Base-by-base conservation (phyloP, 2,329 filamentous ascomycete species). In the Colletotrichum sp. region DNA sequence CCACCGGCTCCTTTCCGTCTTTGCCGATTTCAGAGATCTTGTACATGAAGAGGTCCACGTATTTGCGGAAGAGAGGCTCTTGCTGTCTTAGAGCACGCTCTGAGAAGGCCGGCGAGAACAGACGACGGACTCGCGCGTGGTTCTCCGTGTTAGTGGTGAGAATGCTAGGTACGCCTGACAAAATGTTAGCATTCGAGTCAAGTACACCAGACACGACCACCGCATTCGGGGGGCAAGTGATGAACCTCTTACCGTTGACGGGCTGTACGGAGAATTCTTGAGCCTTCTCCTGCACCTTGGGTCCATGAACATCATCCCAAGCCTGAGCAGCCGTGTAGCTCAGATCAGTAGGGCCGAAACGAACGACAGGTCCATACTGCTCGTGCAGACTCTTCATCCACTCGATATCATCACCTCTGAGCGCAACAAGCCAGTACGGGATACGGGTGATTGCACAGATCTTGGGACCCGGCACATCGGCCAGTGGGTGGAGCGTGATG, bases 31-130 rank as follows among this genome's bases (percentile, higher is more conserved):
- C 83, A n/a, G 79, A 79, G 48, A 88, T 77, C 60, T 83, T 84
- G 22, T 79, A 73, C 57, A 85, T 81, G 64, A 88, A 82, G 26
- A 85, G 76, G 55, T 85, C 80, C 30, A 83, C 82, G 75, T 87
- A 86, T 3, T 79, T 81, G 68, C 82, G 80, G 75, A 88, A 79
- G 12, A 80, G 66, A 10, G 76, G 75, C 55, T 80, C 78, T 34
- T 80, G 79, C 16, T 73, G 67, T 12, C 77, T 76, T 55, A 80
- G 18, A 6, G 75, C 76, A 7, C 79, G 66, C 15, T 79, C 79
- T 6, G 78, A 79, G 67, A 80, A 80, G 5, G 79, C 79, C 4
- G 79, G 79, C 3, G 75, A 71, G 59, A 80, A 80, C 3, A 80
- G 52, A 3, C 76, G 75, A 9, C 79, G 75, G 3, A 79, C 44